These are phyloP conservation scores for Cercophora scortea DNA, from an alignment of 495 filamentous ascomycete genomes.

Conservation along the genomic window DNA sequence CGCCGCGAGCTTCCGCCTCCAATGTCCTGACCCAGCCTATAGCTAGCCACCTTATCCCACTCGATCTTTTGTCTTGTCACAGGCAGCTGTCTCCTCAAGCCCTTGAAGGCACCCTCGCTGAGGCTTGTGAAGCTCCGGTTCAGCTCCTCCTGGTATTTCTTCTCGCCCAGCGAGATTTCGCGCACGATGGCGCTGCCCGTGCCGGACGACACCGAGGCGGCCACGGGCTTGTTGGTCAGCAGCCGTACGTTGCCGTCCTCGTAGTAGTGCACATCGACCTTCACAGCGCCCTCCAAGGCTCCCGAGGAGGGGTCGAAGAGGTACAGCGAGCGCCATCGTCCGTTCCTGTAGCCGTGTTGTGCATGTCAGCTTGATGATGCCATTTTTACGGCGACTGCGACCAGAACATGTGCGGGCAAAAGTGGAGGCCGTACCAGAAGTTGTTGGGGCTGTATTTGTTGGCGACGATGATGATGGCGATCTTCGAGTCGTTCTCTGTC, in stretches of 20 bases:
- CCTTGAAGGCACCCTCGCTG: conserved; percentile 93
- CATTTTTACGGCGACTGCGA: too few species aligned
- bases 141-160: conserved; percentile 91
- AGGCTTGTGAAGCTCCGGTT: conserved; percentile 82
- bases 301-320: conserved; percentile 58
- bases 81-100: conserved; percentile 82
- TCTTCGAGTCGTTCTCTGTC: conserved; percentile 60
- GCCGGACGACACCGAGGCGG: conserved; percentile 46
- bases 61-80: conserved; percentile 98
- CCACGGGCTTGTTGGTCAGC: conserved; percentile 70
- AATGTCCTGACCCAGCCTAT: conserved; percentile 72
- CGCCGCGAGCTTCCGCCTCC: conserved; percentile 33
- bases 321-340: conserved; percentile 88
- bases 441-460: conserved; percentile 98
- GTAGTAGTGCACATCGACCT: conserved; percentile 97
- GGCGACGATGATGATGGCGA: conserved; percentile 79
- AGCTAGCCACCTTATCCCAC: conserved; percentile 98
- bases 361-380: not conserved
- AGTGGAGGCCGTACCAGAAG: conserved; percentile 62
- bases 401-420: not conserved
- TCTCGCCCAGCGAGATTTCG: conserved; percentile 71
- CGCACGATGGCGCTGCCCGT: conserved; percentile 62
- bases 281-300: conserved; percentile 58
- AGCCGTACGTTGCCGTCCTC: conserved; percentile 97
- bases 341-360: conserved; percentile 56